Base-by-base conservation (phyloP, 352 stramenopile species). In the Globisporangium solare region DNA sequence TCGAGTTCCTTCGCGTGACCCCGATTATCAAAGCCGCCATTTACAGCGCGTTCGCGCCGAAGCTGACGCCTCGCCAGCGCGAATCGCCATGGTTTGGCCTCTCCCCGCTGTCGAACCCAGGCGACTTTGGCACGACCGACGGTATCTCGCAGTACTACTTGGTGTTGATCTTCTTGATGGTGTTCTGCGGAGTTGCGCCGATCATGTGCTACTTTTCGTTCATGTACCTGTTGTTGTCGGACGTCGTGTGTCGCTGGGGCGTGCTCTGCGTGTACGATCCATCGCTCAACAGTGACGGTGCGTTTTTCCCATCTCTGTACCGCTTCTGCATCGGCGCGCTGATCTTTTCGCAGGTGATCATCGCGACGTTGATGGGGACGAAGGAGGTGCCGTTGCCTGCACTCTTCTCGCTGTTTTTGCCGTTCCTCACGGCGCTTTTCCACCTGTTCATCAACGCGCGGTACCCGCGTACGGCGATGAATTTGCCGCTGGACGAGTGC, bases 181-280 rank as follows among this genome's bases (percentile, higher is more conserved):
- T 89, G 13, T 94, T 94, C 63, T 76, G 72, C 24, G 51, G 78
- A 12, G 81, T 94, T 12, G 81, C 84, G 2, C 84, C 84, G 3
- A 90, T 94, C 54, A 59, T 94, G 56, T 83, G 72, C 65, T 94
- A 92, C 69, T 89, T 92, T 56, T 75, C 82, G 21, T 56, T 83
- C 17, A 11, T 68, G 17, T 94, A 92, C 53, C 65, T 92, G 40
- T 64, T 90, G 46, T 54, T 92, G 13, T 82, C 84, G 17, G 84
- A 94, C 49, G 60, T 92, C 7, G 73, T 94, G 13, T 88, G 84
- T 52, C 81, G 84, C 46, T 91, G 84, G 78, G 60, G 69, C 40
- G 79, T 78, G 31, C 51, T 94, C 40, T 94, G 83, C 42, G 79
- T 94, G 10, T 63, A 79, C 24, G 78, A 89, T 32, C 84, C 84